These are phyloP conservation scores for Lithospermum erythrorhizon DNA, from an alignment of 257 asterid genomes.

Conservation along the genomic window DNA sequence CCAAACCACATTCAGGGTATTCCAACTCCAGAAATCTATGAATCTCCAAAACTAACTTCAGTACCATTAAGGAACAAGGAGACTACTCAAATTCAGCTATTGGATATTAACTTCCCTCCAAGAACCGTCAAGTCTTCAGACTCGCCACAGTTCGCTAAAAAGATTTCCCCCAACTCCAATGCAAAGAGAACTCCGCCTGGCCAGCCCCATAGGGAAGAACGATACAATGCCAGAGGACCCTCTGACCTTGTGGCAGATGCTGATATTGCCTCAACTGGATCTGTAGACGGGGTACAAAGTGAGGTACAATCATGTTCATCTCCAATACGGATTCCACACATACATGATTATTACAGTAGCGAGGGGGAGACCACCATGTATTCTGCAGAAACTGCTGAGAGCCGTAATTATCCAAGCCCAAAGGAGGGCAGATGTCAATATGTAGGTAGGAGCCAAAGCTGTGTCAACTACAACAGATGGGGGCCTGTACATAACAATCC, in stretches of 20 bases:
- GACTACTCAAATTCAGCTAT: conserved; percentile 51
- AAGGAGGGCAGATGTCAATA: conserved; percentile 43
- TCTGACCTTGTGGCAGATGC: conserved; percentile 32
- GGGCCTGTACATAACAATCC: conserved; percentile 46
- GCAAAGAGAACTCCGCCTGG: conserved; percentile 22
- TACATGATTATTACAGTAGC: conserved; percentile 57
- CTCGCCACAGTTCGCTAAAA: conserved; percentile 32
- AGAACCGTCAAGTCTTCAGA: conserved; percentile 30
- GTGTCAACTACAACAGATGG: conserved; percentile 79
- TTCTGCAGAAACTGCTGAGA: conserved; percentile 98
- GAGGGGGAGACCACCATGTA: conserved; percentile 98
- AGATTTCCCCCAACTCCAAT: conserved; percentile 24
- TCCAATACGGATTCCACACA: conserved; percentile 31
- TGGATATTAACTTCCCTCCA: conserved; percentile 90
- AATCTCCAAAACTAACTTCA: conserved; percentile 61
- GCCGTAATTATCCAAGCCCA: conserved; percentile 75
- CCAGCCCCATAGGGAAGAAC: conserved; percentile 22
- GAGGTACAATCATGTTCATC: conserved; percentile 60
- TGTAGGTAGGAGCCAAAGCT: conserved; percentile 91
- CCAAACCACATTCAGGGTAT: conserved; percentile 44
- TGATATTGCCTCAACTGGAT: conserved; percentile 63
- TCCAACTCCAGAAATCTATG: conserved; percentile 69
- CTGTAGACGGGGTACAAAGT: conserved; percentile 64
- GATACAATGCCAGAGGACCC: conserved; percentile 19
- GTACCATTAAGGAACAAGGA: conserved; percentile 38